Percentiles rank a stretch among this genome's conserved stretches.
These are phyloP conservation scores for Metarhizium humberi DNA, from an alignment of 2,329 filamentous ascomycete species.

Conservation along the genomic window DNA sequence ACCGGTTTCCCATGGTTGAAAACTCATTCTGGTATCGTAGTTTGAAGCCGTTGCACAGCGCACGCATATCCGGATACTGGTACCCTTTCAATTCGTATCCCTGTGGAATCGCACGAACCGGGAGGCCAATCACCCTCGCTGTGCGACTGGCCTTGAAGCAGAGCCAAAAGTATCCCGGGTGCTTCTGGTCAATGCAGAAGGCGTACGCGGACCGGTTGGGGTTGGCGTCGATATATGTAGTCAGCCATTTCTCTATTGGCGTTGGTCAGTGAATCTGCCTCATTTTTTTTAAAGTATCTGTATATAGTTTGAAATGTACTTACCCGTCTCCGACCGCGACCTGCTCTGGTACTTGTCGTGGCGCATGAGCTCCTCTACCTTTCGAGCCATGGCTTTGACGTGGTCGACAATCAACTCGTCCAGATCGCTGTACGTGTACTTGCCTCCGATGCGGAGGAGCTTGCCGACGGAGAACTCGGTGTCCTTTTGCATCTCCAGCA, in stretches of 20 bases:
- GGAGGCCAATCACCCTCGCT: conserved; percentile 67
- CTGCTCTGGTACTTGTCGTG: conserved; percentile 89
- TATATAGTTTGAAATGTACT: conserved; percentile 26
- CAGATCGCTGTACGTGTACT: conserved; percentile 88
- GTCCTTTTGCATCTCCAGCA: conserved; percentile 92
- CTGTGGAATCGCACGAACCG: conserved; percentile 84
- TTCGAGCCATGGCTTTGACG: conserved; percentile 94
- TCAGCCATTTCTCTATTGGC: conserved; percentile 77
- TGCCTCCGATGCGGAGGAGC: conserved; percentile 74
- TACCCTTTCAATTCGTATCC: conserved; percentile 86
- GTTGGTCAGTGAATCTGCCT: conserved; percentile 9
- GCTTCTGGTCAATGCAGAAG: conserved; percentile 88
- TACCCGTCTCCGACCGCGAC: conserved; percentile 76
- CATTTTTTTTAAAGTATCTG: neutral
- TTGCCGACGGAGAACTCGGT: conserved; percentile 92
- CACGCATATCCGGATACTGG: conserved; percentile 88
- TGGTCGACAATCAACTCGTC: conserved; percentile 97
- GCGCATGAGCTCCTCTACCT: conserved; percentile 91
- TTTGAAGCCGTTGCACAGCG: conserved; percentile 96
- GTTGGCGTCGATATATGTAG: conserved; percentile 92
- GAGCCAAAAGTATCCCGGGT: conserved; percentile 89
- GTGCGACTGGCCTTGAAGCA: conserved; percentile 88
- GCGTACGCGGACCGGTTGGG: conserved; percentile 88
- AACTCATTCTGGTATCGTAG: conserved; percentile 60
- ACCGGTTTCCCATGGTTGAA: conserved; percentile 44